Evolutionary conservation across 106 monocot species (phyloP).

Genomic region (Allium cepa): DNA sequence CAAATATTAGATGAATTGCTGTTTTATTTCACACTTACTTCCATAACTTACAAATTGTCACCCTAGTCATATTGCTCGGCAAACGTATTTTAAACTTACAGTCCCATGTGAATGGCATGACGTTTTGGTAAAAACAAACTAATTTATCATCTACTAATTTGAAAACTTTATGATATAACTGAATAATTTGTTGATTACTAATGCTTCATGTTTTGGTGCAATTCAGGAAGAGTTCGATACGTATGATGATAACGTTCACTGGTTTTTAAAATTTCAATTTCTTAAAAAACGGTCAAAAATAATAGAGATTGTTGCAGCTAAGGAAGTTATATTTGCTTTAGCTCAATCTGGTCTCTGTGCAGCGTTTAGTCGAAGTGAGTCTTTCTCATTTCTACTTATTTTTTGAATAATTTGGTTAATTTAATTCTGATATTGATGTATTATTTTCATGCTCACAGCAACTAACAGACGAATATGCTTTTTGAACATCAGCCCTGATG

Average conservation of each 20-base stretch:
- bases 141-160: no score
- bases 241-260: constrained; percentile 71
- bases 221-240: constrained; percentile 91
- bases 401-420: background rate
- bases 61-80: no score
- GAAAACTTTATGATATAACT: background rate
- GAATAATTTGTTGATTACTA: background rate
- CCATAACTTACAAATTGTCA: no score
- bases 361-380: constrained; percentile 67
- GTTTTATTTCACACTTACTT: no score
- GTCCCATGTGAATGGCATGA: no score
- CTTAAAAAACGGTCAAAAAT: constrained; percentile 81
- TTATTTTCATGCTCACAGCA: constrained; percentile 37
- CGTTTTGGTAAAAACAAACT: no score
- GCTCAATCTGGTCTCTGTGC: constrained; percentile 82
- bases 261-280: constrained; percentile 63
- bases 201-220: constrained; percentile 2
- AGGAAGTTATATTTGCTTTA: constrained; percentile 79
- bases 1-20: no score
- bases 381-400: background rate
- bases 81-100: no score
- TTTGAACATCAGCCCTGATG: constrained; percentile 78
- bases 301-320: constrained; percentile 86
- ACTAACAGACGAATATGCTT: constrained; percentile 84
- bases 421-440: constrained; percentile 1